Conservation (phyloP, 73 alveolate species). For the Uronychia binucleata region DNA sequence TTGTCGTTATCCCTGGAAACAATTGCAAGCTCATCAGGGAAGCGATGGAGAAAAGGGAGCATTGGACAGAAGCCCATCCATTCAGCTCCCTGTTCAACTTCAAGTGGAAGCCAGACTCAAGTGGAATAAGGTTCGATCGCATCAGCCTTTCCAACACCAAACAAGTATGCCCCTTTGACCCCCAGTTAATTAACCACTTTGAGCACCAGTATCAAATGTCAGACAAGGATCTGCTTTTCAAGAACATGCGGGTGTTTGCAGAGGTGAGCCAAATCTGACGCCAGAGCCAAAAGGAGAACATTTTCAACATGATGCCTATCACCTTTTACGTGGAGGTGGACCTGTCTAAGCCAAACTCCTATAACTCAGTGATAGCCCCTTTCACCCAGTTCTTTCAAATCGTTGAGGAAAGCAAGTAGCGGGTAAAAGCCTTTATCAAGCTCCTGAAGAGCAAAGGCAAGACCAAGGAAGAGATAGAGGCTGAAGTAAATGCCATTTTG, state of each 20-base stretch:
- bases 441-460: no score
- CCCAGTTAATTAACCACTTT: conserved; percentile 40
- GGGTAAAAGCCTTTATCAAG: conserved; percentile 3
- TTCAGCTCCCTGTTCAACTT: conserved; percentile 58
- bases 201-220: conserved; percentile 28
- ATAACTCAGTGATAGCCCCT: background rate
- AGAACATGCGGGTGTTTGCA: background rate
- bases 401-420: conserved; percentile 38
- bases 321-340: conserved; percentile 44
- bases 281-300: conserved; percentile 14
- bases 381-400: conserved; percentile 26
- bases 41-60: conserved; percentile 58
- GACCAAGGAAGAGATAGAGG: no score
- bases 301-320: conserved; percentile 31
- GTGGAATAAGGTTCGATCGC: conserved; percentile 78
- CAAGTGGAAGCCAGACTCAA: conserved; percentile 86
- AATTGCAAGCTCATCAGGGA: conserved; percentile 60
- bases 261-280: conserved; percentile 14
- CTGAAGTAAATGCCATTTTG: no score
- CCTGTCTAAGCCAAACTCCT: conserved; percentile 16
- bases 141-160: conserved; percentile 56
- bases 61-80: conserved; percentile 59
- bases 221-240: conserved; percentile 28
- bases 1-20: conserved; percentile 71
- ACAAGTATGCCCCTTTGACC: conserved; percentile 5